Percentiles rank a stretch among this genome's conserved stretches.
Evolutionary conservation across 441 rosid genomes (phyloP).

Genomic region (Populus hybrid): DNA sequence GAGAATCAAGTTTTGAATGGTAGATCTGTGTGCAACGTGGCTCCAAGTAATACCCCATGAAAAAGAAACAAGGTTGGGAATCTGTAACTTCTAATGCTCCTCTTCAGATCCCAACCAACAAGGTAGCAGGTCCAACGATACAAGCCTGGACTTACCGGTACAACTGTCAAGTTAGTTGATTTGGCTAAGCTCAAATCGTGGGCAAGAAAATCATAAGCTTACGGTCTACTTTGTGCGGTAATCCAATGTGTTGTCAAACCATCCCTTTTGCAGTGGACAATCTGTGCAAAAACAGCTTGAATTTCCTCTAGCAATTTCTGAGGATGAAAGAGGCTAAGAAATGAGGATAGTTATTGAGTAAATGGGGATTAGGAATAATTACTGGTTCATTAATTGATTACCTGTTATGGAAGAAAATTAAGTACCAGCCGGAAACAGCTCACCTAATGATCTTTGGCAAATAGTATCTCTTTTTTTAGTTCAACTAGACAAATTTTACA

Average conservation of each 20-base stretch:
- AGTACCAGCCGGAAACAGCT: neutral
- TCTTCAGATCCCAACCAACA: neutral
- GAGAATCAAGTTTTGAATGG: neutral
- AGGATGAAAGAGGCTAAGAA: neutral
- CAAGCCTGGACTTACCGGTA: conserved; percentile 4
- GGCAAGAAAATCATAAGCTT: neutral
- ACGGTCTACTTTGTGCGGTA: neutral
- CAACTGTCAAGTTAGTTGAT: conserved; percentile 3
- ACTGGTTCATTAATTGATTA: neutral
- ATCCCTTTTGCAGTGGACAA: neutral
- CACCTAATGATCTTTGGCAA: neutral
- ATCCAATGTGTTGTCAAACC: neutral
- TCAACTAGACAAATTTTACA: neutral
- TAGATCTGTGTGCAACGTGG: neutral
- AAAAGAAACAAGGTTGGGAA: neutral
- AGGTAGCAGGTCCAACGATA: neutral
- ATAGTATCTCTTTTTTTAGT: neutral
- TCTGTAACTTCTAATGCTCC: neutral
- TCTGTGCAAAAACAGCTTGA: neutral
- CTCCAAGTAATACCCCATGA: neutral
- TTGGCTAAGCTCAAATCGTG: neutral
- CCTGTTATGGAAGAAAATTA: neutral
- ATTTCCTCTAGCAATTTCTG: neutral
- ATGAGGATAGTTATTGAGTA: neutral
- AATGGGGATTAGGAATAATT: neutral